Evolutionary conservation across 371 early-diverging fungal genomes (phyloP).

Genomic region (Vairimorpha ceranae): DNA sequence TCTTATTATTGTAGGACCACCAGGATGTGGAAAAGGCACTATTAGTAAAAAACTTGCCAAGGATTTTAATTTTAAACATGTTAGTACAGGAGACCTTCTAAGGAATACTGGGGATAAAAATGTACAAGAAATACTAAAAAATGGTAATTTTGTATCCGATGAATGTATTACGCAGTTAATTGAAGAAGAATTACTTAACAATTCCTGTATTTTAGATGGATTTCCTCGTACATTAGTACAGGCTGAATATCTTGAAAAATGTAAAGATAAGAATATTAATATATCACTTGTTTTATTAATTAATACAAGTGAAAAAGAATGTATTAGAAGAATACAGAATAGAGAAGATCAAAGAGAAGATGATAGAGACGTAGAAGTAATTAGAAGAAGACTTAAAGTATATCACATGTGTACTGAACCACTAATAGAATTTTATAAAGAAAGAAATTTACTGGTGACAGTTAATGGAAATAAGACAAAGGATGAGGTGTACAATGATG

Average conservation of each 20-base stretch:
- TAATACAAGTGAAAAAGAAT: conserved; percentile 65
- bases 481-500: conserved; percentile 23
- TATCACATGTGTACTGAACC: conserved; percentile 91
- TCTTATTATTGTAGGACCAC: conserved; percentile 70
- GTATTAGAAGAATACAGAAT: conserved; percentile 70
- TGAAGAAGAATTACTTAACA: conserved; percentile 74
- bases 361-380: conserved; percentile 78
- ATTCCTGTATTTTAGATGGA: conserved; percentile 94
- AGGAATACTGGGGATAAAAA: conserved; percentile 68
- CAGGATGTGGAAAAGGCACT: conserved; percentile 84
- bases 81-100: conserved; percentile 96
- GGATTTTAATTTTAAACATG: conserved; percentile 81
- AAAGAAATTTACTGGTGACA: conserved; percentile 75
- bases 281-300: conserved; percentile 38
- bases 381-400: conserved; percentile 77
- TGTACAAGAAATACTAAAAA: conserved; percentile 47
- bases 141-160: conserved; percentile 88
- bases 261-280: not conserved
- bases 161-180: conserved; percentile 92
- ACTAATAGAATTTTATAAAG: conserved; percentile 85
- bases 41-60: conserved; percentile 72
- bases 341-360: conserved; percentile 88
- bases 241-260: conserved; percentile 66
- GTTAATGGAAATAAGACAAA: conserved; percentile 67
- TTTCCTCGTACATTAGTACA: conserved; percentile 96